Evolutionary conservation across 768 basidiomycete genomes (phyloP).

Genomic region (Aureoboletus auriporus): DNA sequence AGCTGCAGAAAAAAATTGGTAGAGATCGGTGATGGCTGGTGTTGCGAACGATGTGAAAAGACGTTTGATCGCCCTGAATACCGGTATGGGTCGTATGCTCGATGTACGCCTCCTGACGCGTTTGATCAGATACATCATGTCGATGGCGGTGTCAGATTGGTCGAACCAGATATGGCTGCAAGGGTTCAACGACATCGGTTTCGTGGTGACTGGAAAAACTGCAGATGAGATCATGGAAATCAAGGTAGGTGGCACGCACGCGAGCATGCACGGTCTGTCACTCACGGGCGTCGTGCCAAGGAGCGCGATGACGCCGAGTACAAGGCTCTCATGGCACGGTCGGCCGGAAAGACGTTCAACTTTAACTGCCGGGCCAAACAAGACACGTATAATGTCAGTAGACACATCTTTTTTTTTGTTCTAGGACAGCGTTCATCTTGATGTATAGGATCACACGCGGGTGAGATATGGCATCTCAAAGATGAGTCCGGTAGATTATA

Average conservation of each 20-base stretch:
- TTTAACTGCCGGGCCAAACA: no score
- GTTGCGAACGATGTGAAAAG: conserved; percentile 10
- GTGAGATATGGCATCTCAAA: no score
- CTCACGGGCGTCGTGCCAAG: conserved; percentile 31
- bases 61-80: conserved; percentile 68
- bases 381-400: no score
- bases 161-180: conserved; percentile 90
- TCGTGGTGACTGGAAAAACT: conserved; percentile 66
- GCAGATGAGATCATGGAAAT: conserved; percentile 75
- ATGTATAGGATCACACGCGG: no score
- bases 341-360: conserved; percentile 68
- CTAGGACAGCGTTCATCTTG: no score
- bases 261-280: background rate
- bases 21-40: no score
- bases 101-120: conserved; percentile 1
- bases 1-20: no score
- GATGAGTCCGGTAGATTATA: no score
- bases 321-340: conserved; percentile 55
- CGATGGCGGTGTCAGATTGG: conserved; percentile 82
- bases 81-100: conserved; percentile 42
- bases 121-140: conserved; percentile 64
- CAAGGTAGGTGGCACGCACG: conserved; percentile 41
- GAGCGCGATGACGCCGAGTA: conserved; percentile 57
- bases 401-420: no score
- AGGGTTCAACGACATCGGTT: conserved; percentile 91